These are phyloP conservation scores for Pterocarpus santalinus DNA, from an alignment of 306 rosid genomes.

Conservation along the genomic window DNA sequence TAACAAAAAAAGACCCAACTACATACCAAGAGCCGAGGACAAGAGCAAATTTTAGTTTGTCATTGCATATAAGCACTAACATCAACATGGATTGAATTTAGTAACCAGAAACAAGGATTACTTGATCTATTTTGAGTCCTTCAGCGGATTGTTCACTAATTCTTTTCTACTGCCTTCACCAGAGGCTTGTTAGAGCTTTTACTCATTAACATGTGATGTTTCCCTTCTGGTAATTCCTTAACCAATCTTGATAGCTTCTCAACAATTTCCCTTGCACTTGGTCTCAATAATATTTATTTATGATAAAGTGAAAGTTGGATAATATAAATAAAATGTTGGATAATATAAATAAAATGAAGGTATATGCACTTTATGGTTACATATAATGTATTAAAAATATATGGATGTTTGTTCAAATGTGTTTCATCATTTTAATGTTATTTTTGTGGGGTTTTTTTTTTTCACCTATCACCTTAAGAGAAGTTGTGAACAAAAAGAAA, in stretches of 20 bases:
- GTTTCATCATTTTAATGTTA: too few relatives aligned
- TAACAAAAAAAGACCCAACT: constrained; percentile 12
- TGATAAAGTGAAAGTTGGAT: too few relatives aligned
- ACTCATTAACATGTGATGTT: constrained; percentile 48
- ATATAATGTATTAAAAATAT: too few relatives aligned
- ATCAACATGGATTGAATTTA: background rate
- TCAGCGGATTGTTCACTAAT: constrained; percentile 40
- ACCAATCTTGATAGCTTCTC: constrained; percentile 74
- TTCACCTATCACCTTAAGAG: too few relatives aligned
- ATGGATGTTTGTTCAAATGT: too few relatives aligned
- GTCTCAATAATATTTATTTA: constrained; percentile 49
- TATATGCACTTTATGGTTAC: too few relatives aligned
- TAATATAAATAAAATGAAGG: too few relatives aligned
- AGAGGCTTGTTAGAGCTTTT: constrained; percentile 86
- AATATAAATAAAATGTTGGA: too few relatives aligned
- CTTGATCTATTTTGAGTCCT: background rate
- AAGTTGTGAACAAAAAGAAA: too few relatives aligned
- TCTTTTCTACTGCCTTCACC: constrained; percentile 62
- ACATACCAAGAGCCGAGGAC: background rate
- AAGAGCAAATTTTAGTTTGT: too few relatives aligned
- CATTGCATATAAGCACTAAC: constrained; percentile 13
- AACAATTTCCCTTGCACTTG: constrained; percentile 73
- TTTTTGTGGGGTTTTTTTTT: too few relatives aligned
- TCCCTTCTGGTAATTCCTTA: constrained; percentile 66
- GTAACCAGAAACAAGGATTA: constrained; percentile 6